Evolutionary conservation across 163 green algal genomes (phyloP), one percentile per base, ranked within the genome.

Genomic region (Scenedesmus sp.): DNA sequence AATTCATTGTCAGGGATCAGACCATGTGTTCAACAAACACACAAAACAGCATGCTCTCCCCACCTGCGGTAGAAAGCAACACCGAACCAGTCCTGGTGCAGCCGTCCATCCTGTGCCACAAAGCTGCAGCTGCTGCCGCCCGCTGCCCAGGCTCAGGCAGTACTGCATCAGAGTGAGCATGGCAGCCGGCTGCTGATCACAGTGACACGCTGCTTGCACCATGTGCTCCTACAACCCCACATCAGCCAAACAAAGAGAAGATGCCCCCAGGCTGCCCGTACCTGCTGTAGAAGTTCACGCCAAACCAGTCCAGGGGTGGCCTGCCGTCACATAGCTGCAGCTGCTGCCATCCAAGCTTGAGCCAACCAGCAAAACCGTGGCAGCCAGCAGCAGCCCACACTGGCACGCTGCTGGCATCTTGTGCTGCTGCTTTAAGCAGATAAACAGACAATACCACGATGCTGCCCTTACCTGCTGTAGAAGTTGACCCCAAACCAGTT

Each of bases 31-130:
- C 34, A 64, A 10, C 59, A 64, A 9, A 9, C 9, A 64, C 59
- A 64, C 9, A 9, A 10, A 64, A 10, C 8, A 9, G 9, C 8
- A 10, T 70, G 12, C 10, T 12, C 52, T 18, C 16, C 52, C 34
- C 6, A 92, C 88, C 88, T 87, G 88, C 88, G 88, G 89, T 92
- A 92, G 82, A 85, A 92, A 66, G 89, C 89, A 20, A 92, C 81
- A 0, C 89, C 89, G 1, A 92, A 90, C 89, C 89, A 92, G 66
- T 92, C 89, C 56, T 77, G 57, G 0, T 82, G 89, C 67, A 83
- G 89, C 18, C 62, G 59, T 1, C 18, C 20, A 18, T 89, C 89
- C 4, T 73, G 13, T 7, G 59, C 67, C n/a, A 46, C 88, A 93
- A 95, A 98, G 74, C 34, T 56, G 76, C 76, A 84, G 76, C 76